Evolutionary conservation across 208 protist genomes (phyloP).

Genomic region (Histomonas meleagridis): DNA sequence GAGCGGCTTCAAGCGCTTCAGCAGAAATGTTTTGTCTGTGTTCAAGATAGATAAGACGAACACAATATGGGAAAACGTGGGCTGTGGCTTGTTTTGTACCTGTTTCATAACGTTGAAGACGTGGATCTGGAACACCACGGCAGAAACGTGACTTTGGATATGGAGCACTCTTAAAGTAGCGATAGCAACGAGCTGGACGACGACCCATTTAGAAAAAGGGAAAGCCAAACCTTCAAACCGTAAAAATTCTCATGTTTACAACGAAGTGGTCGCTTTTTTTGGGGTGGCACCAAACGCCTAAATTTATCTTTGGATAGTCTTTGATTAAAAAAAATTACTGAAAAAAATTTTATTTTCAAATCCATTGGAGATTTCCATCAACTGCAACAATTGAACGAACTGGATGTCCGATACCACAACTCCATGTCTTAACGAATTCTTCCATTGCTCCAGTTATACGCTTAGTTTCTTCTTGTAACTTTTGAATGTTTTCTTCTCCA

Average conservation of each 20-base stretch:
- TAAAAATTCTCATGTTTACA: too few species aligned
- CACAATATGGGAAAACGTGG: slow-evolving; percentile 85
- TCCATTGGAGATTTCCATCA: background rate
- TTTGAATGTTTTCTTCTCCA: background rate
- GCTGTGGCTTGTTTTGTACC: slow-evolving; percentile 81
- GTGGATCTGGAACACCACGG: slow-evolving; percentile 91
- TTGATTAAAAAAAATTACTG: background rate
- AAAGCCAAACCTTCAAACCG: too few species aligned
- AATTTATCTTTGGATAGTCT: too few species aligned
- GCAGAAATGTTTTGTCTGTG: slow-evolving; percentile 90
- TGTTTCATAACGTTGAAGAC: slow-evolving; percentile 91
- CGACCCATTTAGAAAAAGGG: slow-evolving; percentile 56
- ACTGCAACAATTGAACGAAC: background rate
- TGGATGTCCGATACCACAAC: background rate
- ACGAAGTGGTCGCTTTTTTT: too few species aligned
- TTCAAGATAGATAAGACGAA: slow-evolving; percentile 90
- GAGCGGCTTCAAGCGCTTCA: slow-evolving; percentile 93
- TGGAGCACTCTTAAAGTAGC: slow-evolving; percentile 76
- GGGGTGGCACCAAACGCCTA: too few species aligned
- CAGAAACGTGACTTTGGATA: slow-evolving; percentile 89
- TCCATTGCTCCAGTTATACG: background rate
- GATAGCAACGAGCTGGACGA: slow-evolving; percentile 67
- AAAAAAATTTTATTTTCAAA: background rate
- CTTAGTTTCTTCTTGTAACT: background rate
- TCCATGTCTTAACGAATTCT: background rate